Base-by-base conservation (phyloP, 1,139 yeast species). In the Saccharomycopsis hybrid region DNA sequence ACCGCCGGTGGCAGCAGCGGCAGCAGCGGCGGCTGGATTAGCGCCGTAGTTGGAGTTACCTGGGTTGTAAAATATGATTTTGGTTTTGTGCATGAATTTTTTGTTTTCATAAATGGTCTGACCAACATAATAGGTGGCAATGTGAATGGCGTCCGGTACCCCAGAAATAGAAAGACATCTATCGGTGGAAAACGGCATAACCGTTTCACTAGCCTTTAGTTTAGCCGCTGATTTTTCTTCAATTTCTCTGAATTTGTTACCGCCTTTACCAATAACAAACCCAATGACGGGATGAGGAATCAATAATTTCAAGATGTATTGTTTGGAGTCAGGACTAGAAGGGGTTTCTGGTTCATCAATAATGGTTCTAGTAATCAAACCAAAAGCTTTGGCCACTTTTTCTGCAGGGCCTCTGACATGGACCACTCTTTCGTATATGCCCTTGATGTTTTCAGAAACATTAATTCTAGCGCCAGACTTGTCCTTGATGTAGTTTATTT, bases 251-350 rank as follows among this genome's bases (percentile, higher is more conserved):
- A 89, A 81, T 57, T 80, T 77, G 18, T 77, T 69, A 8, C 96
- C 95, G 52, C 74, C 82, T 59, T 83, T 83, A 11, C 96, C 96
- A 57, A 88, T 88, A 47, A 89, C 75, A 58, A 77, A 83, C 0
- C 96, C 96, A 70, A 87, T 85, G 62, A 85, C 68, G 2, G 85
- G 82, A 64, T 87, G 92, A 2, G 96, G 95, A 37, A 89, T 74
- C 51, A 88, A 68, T 18, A 88, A 62, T 56, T 82, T 75, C 57
- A 88, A 66, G 49, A 76, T 76, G 55, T 79, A 77, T 49, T 74
- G 78, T 55, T 70, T 69, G 36, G 87, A 77, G 48, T 73, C 71
- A 41, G 76, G 67, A 2, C 77, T 68, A 0, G 86, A 80, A 2
- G 87, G 80, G 54, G 72, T 76, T 59, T 80, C 80, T 1, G 84